Evolutionary conservation across 768 basidiomycete genomes (phyloP).

Genomic region (Termitomyces titanicus): DNA sequence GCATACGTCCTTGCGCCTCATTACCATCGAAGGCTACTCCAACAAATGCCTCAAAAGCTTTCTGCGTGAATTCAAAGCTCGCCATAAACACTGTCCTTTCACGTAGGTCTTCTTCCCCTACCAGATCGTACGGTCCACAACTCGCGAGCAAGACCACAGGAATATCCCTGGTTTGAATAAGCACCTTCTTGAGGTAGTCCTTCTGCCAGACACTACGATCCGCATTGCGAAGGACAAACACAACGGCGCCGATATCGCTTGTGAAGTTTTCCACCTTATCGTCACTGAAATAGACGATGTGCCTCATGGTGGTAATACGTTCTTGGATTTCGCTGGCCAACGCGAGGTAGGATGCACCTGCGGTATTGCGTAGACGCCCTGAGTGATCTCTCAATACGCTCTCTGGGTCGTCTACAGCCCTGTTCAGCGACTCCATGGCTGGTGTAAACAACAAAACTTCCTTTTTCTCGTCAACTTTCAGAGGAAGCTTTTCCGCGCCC

Average conservation of each 20-base stretch:
- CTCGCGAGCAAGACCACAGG: constrained; percentile 52
- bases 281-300: constrained; percentile 40
- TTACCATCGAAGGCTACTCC: constrained; percentile 40
- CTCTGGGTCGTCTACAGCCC: constrained; percentile 57
- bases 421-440: constrained; percentile 51
- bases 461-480: constrained; percentile 21
- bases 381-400: constrained; percentile 36
- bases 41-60: constrained; percentile 44
- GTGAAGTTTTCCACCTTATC: constrained; percentile 3
- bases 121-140: constrained; percentile 65
- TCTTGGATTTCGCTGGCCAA: constrained; percentile 38
- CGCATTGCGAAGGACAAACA: constrained; percentile 61
- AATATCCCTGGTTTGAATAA: constrained; percentile 15
- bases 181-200: constrained; percentile 30
- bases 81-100: constrained; percentile 36
- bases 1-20: constrained; percentile 1
- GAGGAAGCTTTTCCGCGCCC: constrained; percentile 35
- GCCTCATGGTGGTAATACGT: constrained; percentile 29
- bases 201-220: constrained; percentile 51
- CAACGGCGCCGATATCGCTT: constrained; percentile 25
- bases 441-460: constrained; percentile 53
- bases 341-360: constrained; percentile 50
- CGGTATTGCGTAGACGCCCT: constrained; percentile 51
- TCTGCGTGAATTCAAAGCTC: constrained; percentile 57
- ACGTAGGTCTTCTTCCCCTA: constrained; percentile 21